A percentile compares a stretch with the other conserved stretches of the same genome.
Conservation (phyloP, 2,329 filamentous ascomycete species). For the Pseudophaeomoniella oleicola region DNA sequence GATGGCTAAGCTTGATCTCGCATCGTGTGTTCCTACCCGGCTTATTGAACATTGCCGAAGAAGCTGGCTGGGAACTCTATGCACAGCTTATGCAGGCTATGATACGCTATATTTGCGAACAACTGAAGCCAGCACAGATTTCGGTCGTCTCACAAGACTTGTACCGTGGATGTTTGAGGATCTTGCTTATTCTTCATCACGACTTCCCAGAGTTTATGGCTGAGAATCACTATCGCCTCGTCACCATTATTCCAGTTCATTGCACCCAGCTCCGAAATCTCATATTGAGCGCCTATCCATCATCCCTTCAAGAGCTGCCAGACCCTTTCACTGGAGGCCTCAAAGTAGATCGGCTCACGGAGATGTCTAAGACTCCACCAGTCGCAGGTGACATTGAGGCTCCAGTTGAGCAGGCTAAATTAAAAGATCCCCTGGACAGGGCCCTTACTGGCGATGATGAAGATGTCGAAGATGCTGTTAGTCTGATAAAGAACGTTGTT, state of each 20-base stretch:
- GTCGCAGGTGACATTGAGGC: conserved; percentile 48
- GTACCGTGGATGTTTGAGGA: conserved; percentile 69
- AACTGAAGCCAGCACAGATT: conserved; percentile 60
- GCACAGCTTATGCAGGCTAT: conserved; percentile 59
- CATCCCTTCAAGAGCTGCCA: conserved; percentile 53
- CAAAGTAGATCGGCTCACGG: conserved; percentile 63
- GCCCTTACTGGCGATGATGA: conserved; percentile 33
- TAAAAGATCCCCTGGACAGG: conserved; percentile 39
- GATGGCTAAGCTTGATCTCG: conserved; percentile 68
- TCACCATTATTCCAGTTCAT: conserved; percentile 65
- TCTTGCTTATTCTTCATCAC: conserved; percentile 75
- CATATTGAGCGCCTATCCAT: conserved; percentile 66
- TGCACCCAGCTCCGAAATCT: conserved; percentile 82
- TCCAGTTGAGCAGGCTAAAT: conserved; percentile 30
- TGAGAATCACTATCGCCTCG: conserved; percentile 71
- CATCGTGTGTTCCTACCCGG: conserved; percentile 74
- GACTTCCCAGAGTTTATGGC: conserved; percentile 90
- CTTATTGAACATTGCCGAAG: conserved; percentile 53
- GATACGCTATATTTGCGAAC: conserved; percentile 60
- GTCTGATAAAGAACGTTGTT: conserved; percentile 61
- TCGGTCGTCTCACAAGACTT: conserved; percentile 61
- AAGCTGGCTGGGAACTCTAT: conserved; percentile 62
- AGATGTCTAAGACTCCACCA: conserved; percentile 53
- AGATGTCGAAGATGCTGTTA: conserved; percentile 56
- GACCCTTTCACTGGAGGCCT: conserved; percentile 59